phyloP scores from a whole-genome alignment of 176 grass and related monocot genomes.

The Cymbopogon citratus region DNA sequence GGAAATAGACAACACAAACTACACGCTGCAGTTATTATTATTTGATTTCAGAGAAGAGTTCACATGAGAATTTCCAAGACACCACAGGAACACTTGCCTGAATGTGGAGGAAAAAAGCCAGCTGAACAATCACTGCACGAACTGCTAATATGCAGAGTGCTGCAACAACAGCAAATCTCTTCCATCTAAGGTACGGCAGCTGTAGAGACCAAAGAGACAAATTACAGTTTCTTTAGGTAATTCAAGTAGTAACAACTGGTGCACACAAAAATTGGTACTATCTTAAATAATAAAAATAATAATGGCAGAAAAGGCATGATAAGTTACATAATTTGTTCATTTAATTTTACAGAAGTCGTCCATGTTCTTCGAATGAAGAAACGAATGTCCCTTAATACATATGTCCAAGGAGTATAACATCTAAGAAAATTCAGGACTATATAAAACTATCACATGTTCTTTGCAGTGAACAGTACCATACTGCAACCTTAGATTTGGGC shows the following conservation, averaged over 20 bases:
- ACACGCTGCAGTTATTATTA: slow-evolving; percentile 13
- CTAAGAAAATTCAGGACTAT: not conserved
- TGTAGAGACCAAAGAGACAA: slow-evolving; percentile 31
- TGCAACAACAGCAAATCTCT: slow-evolving; percentile 92
- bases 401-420: not conserved
- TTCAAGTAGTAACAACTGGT: not conserved
- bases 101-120: slow-evolving; percentile 97
- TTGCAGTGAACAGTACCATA: not conserved
- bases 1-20: not conserved
- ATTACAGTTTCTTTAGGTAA: slow-evolving; percentile 12
- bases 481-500: not conserved
- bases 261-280: not conserved
- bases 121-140: slow-evolving; percentile 91
- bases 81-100: slow-evolving; percentile 37
- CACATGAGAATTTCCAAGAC: not conserved
- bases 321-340: not conserved
- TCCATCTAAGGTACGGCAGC: slow-evolving; percentile 87
- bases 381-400: not conserved
- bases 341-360: not conserved
- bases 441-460: not conserved
- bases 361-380: not conserved
- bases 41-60: not conserved
- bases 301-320: not conserved
- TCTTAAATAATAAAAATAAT: not conserved
- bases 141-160: slow-evolving; percentile 88